These are phyloP conservation scores for Copromyces sp. DNA, from an alignment of 495 filamentous ascomycete species.

Conservation along the genomic window DNA sequence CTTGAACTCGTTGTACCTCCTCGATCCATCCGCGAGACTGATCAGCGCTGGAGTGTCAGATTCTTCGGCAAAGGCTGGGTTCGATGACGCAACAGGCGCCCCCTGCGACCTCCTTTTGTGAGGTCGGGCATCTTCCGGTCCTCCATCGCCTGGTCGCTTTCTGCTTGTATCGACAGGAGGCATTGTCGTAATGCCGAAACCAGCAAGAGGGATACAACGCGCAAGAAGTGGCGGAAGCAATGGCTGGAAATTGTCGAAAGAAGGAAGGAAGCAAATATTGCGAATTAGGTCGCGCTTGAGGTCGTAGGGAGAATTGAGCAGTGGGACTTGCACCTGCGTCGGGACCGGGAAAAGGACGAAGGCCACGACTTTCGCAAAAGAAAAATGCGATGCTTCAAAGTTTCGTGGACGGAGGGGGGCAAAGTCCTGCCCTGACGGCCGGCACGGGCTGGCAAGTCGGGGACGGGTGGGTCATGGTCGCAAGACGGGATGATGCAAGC, in stretches of 20 bases:
- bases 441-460: neutral
- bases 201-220: neutral
- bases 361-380: neutral
- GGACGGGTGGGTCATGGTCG: neutral
- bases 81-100: fast-evolving
- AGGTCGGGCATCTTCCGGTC: neutral
- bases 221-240: neutral
- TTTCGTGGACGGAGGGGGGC: neutral
- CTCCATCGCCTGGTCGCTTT: neutral
- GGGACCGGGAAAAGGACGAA: neutral
- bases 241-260: neutral
- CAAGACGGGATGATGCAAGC: neutral
- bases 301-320: neutral
- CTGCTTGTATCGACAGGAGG: neutral
- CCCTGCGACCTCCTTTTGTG: neutral
- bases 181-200: neutral
- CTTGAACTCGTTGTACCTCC: neutral
- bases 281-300: neutral
- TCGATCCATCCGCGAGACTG: neutral
- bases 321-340: neutral
- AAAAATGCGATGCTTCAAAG: neutral
- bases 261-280: neutral
- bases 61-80: neutral
- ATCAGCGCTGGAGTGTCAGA: neutral
- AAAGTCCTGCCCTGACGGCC: neutral